Evolutionary conservation across 352 stramenopile species (phyloP).

Genomic region (Phytophthora kernoviae): DNA sequence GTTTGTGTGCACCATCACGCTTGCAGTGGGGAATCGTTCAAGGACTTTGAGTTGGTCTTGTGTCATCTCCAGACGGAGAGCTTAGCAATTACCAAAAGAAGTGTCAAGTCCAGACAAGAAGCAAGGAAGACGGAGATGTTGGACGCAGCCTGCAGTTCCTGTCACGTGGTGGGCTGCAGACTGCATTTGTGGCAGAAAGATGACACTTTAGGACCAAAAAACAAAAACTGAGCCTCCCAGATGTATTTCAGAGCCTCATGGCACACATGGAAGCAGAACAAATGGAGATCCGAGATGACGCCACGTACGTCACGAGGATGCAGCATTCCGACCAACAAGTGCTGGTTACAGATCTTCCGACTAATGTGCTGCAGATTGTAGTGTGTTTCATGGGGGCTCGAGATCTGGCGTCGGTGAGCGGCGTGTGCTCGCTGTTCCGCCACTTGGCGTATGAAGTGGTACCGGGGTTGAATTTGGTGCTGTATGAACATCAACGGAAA

Average conservation of each 20-base stretch:
- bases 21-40: conserved; percentile 24
- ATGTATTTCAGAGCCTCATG: conserved; percentile 65
- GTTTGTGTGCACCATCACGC: conserved; percentile 39
- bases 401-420: conserved; percentile 48
- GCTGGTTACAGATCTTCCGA: conserved; percentile 59
- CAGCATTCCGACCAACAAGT: conserved; percentile 11
- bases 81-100: conserved; percentile 32
- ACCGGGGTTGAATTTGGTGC: conserved; percentile 57
- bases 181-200: conserved; percentile 31
- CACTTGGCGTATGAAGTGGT: conserved; percentile 77
- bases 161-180: conserved; percentile 63
- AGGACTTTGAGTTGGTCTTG: conserved; percentile 54
- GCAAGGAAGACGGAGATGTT: conserved; percentile 15
- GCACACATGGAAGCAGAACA: conserved; percentile 45
- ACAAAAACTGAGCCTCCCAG: conserved; percentile 30
- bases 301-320: conserved; percentile 45
- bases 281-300: conserved; percentile 58
- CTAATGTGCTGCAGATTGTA: conserved; percentile 46
- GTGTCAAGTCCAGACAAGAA: conserved; percentile 6
- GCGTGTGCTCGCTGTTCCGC: conserved; percentile 64
- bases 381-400: conserved; percentile 54
- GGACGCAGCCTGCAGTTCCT: conserved; percentile 37
- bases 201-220: conserved; percentile 8
- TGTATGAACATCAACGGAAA: conserved; percentile 69
- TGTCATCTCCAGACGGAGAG: conserved; percentile 51